These are phyloP conservation scores for Camellia lanceoleosa DNA, from an alignment of 148 eudicot species.

Conservation along the genomic window DNA sequence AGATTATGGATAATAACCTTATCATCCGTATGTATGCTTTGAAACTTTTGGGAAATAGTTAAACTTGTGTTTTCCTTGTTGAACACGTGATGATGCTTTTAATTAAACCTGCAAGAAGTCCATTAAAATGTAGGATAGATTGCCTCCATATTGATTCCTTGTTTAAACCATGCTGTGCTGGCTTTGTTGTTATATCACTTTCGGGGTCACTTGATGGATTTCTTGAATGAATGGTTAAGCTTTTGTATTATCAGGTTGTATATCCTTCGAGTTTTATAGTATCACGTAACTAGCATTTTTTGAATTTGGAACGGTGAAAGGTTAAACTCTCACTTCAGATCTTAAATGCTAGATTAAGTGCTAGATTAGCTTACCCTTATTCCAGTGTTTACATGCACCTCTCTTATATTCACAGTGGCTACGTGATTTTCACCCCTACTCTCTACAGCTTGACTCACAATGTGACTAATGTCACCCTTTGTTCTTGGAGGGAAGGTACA, in stretches of 20 bases:
- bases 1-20: not conserved
- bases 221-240: not conserved
- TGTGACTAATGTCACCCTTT: no score
- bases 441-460: no score
- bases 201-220: not conserved
- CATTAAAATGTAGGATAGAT: not conserved
- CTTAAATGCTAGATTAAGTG: no score
- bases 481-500: no score
- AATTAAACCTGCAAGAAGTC: not conserved
- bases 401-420: no score
- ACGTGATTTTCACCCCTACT: no score
- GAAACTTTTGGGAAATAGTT: not conserved
- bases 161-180: slow-evolving; percentile 2
- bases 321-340: not conserved
- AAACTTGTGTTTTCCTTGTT: not conserved
- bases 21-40: not conserved
- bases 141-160: not conserved
- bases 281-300: not conserved
- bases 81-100: not conserved
- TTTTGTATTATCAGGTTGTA: not conserved
- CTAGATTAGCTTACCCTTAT: no score
- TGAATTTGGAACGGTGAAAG: not conserved
- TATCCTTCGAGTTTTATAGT: not conserved
- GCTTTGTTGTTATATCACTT: not conserved
- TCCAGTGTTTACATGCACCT: no score